phyloP scores from a whole-genome alignment of 2,329 filamentous ascomycete genomes.

The Fusarium coffeatum region DNA sequence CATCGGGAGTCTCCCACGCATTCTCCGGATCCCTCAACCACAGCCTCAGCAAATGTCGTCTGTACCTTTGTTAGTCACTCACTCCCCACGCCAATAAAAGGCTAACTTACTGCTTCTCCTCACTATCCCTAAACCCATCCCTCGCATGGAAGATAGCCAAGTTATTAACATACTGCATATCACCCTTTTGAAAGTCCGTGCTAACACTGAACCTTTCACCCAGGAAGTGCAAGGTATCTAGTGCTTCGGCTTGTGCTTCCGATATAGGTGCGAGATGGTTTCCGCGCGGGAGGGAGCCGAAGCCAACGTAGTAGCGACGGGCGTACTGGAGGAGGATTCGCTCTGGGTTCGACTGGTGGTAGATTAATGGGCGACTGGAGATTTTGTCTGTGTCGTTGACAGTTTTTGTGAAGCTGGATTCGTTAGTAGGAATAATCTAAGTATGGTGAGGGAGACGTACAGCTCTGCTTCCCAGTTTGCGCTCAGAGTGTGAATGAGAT shows the following conservation, averaged over 20 bases:
- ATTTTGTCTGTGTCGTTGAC: slow-evolving; percentile 9
- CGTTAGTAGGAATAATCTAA: not conserved
- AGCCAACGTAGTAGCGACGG: slow-evolving; percentile 36
- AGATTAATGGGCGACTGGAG: slow-evolving; percentile 12
- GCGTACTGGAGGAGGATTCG: slow-evolving; percentile 26
- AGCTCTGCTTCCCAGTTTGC: slow-evolving; percentile 58
- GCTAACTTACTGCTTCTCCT: slow-evolving; percentile 23
- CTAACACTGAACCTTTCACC: slow-evolving; percentile 58
- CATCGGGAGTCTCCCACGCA: slow-evolving; percentile 54
- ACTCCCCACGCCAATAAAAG: too few species aligned
- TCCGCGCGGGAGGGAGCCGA: slow-evolving; percentile 56
- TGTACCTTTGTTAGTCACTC: not conserved
- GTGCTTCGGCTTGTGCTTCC: slow-evolving; percentile 62
- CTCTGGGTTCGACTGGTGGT: slow-evolving; percentile 15
- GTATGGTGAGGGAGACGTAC: fast-evolving
- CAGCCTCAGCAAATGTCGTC: slow-evolving; percentile 60
- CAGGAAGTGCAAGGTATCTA: slow-evolving; percentile 62
- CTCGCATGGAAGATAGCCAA: slow-evolving; percentile 64
- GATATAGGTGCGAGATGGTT: slow-evolving; percentile 65
- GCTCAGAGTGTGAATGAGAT: slow-evolving; percentile 66
- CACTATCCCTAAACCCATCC: slow-evolving; percentile 54
- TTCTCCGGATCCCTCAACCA: slow-evolving; percentile 61
- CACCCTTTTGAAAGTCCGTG: slow-evolving; percentile 60
- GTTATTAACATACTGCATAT: slow-evolving; percentile 67
- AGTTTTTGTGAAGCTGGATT: slow-evolving; percentile 16